Evolutionary conservation across 1,284 basidiomycete genomes (phyloP), one percentile per base, ranked within the genome.

Genomic region (Leccinum solheimii): DNA sequence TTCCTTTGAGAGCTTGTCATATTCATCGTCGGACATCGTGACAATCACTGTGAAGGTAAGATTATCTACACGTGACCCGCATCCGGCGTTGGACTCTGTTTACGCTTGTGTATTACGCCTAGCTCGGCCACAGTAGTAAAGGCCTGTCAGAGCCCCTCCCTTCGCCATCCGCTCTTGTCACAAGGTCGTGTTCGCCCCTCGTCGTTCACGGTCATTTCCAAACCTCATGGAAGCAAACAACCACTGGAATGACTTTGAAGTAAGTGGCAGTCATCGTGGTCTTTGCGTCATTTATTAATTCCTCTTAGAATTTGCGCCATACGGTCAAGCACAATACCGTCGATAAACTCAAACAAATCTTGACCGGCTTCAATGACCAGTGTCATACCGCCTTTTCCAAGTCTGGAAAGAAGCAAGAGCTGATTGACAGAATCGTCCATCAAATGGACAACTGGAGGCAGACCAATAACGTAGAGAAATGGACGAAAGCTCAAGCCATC

Each of bases 381-480:
- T 90, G 90, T 69, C 77, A 79, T 56, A 84, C 84, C 5, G 82
- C 83, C 66, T 78, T 93, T 27, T 81, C 83, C 57, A 90, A 90
- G 75, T 82, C 87, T n/a, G 92, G 92, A 38, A 91, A 89, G 78
- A 94, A 94, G 72, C 86, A 90, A 66, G 91, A 93, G 30, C 82
- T 94, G 53, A 92, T 94, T 70, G 86, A 92, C 71, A 82, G 87
- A 62, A 86, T 91, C 63, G 75, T 80, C 49, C 67, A 67, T 11
- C 77, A 80, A 63, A 75, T 93, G 66, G 85, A 88, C 62, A 63
- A 67, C 54, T 91, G 88, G 86, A 83, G 81, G 69, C 73, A 75
- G 59, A 72, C 73, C 1, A 83, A 82, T 68, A 77, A 80, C 61
- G 76, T 81, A 40, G 88, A 88, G 64, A 83, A 80, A 69, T 92